These are phyloP conservation scores for Drechslerella coelobrocha DNA, from an alignment of 2,329 filamentous ascomycete species.

Conservation along the genomic window DNA sequence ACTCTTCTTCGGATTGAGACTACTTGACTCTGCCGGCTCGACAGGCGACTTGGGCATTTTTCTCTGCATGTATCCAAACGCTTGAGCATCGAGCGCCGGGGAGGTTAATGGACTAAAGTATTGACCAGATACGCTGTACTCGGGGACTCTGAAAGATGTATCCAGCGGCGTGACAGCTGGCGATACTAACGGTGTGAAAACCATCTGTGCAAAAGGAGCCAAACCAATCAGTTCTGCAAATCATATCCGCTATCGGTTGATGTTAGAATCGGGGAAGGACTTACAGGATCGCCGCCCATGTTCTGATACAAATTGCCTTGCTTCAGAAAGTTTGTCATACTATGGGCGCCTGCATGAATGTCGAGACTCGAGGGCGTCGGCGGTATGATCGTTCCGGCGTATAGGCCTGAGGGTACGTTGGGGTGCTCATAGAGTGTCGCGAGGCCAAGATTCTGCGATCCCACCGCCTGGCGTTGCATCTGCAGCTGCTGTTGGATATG, in stretches of 20 bases:
- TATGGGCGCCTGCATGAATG: conserved; percentile 67
- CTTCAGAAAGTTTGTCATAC: conserved; percentile 65
- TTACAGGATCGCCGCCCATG: conserved; percentile 72
- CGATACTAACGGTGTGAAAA: conserved; percentile 80
- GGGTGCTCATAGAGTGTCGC: conserved; percentile 42
- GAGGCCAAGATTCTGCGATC: conserved; percentile 31
- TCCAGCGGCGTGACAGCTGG: conserved; percentile 84
- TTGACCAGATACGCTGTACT: conserved; percentile 71
- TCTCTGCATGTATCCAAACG: conserved; percentile 45
- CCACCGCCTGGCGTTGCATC: conserved; percentile 24
- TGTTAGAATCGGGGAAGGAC: conserved; percentile 42
- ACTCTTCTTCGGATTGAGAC: conserved; percentile 45
- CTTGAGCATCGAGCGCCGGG: conserved; percentile 76
- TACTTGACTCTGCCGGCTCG: conserved; percentile 58
- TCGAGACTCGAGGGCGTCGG: conserved; percentile 83
- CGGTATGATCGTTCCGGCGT: conserved; percentile 65
- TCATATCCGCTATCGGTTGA: not conserved
- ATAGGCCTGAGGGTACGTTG: conserved; percentile 26
- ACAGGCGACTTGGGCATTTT: conserved; percentile 63
- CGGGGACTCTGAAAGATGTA: conserved; percentile 67
- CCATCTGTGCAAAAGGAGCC: conserved; percentile 64
- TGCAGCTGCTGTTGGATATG: conserved; percentile 36
- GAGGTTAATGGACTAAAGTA: conserved; percentile 87
- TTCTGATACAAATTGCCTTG: conserved; percentile 70
- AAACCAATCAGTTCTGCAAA: conserved; percentile 53